These are phyloP conservation scores for Tylopilus intermedius DNA, from an alignment of 768 basidiomycete species.

Conservation along the genomic window DNA sequence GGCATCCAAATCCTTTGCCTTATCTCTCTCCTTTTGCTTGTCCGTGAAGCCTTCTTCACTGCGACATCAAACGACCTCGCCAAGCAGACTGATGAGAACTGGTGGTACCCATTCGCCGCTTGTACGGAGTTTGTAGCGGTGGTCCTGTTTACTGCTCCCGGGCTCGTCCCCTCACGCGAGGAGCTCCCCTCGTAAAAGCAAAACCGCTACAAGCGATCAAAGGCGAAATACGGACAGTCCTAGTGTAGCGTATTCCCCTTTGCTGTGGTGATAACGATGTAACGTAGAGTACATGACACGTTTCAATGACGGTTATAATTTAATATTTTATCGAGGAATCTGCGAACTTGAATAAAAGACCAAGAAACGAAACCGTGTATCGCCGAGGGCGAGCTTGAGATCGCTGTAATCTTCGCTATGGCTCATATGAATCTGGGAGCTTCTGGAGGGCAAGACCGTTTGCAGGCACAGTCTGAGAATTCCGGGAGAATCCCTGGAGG, in stretches of 20 bases:
- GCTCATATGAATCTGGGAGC: not conserved
- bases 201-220: not conserved
- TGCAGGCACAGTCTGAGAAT: too few species aligned
- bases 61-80: conserved; percentile 17
- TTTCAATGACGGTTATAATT: not conserved
- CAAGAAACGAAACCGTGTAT: not conserved
- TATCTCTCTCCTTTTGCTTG: conserved; percentile 25
- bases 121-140: conserved; percentile 31
- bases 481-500: too few species aligned
- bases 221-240: not conserved
- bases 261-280: not conserved
- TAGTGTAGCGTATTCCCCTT: not conserved
- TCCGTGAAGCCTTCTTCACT: conserved; percentile 29
- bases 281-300: not conserved
- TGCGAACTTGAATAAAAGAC: not conserved
- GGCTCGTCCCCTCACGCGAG: conserved; percentile 30
- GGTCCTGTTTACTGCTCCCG: conserved; percentile 28
- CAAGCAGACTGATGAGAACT: conserved; percentile 26
- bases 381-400: not conserved
- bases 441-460: too few species aligned
- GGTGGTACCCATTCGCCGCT: conserved; percentile 33
- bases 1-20: conserved; percentile 24
- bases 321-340: not conserved
- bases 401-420: not conserved
- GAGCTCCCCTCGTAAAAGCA: conserved; percentile 20